Evolutionary conservation across 352 stramenopile species (phyloP), one percentile per base, ranked within the genome.

Genomic region (Phytophthora sansomeana): DNA sequence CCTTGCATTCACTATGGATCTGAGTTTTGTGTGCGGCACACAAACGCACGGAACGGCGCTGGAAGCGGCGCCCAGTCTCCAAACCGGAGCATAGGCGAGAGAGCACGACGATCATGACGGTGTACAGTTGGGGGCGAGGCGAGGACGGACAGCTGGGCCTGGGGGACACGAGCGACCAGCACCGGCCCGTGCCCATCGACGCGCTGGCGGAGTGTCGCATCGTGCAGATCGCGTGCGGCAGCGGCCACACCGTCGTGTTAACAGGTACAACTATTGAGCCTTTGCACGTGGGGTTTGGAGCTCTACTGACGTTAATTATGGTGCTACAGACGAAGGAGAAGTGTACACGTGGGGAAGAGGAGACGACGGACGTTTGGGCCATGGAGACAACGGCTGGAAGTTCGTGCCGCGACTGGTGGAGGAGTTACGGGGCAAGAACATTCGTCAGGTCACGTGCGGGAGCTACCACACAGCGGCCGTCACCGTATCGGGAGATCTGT

Each of bases 381-480:
- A 97, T 53, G 89, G 90, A 65, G 91, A 98, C 68, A 99, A 98
- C 75, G 95, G 95, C 47, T 99, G 96, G 96, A 99, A 99, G 76
- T 99, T 98, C 67, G 95, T 98, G n/a, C 96, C 96, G 19, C 83
- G 96, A 9, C 80, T 98, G 19, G 94, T 96, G 6, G 91, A 98
- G 55, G 87, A 93, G 63, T 72, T 98, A 4, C 90, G 90, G 33
- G 93, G 92, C 61, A 96, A 97, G 69, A 91, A 94, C 36, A 83
- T 93, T 42, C 92, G 88, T 0, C 90, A 98, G 67, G 93, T 98
- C 42, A 98, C 94, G 21, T 98, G 96, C 75, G 94, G 96, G 19
- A 97, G 96, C 63, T 98, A 98, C 75, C 96, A 98, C 82, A 98
- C 95, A 16, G 96, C 96, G 0, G 96, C 97, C 1, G 92, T 98